Evolutionary conservation across 129 eudicot genomes (phyloP).

Genomic region (Flaveria robusta): DNA sequence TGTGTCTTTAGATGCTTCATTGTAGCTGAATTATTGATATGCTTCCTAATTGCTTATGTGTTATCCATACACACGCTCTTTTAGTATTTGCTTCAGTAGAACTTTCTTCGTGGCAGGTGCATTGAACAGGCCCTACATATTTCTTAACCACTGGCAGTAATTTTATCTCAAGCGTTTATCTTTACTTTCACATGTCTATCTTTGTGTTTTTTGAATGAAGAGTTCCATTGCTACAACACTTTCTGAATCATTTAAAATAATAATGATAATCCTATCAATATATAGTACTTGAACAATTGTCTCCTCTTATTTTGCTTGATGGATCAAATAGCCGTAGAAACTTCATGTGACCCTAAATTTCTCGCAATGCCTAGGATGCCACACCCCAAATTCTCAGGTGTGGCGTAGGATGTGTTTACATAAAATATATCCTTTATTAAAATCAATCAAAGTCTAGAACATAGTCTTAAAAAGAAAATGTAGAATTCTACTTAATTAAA

Average conservation of each 20-base stretch:
- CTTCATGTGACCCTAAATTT: not conserved
- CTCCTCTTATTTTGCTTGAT: not conserved
- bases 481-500: too few species aligned
- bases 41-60: slow-evolving; percentile 27
- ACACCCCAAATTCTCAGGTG: too few species aligned
- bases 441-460: too few species aligned
- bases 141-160: not conserved
- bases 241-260: not conserved
- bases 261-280: not conserved
- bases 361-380: not conserved
- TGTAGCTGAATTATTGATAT: slow-evolving; percentile 18
- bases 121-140: slow-evolving; percentile 2
- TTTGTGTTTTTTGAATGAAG: not conserved
- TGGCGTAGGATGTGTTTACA: too few species aligned
- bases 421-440: too few species aligned
- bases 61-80: not conserved
- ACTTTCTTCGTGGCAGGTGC: not conserved
- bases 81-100: not conserved
- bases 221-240: slow-evolving; percentile 3
- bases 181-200: slow-evolving; percentile 8
- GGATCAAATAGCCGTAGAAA: not conserved
- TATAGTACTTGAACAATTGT: slow-evolving; percentile 1
- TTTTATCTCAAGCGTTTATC: not conserved
- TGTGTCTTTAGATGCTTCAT: slow-evolving; percentile 17
- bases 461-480: too few species aligned